Evolutionary conservation across 2,329 filamentous ascomycete species (phyloP), one percentile per base, ranked within the genome.

Genomic region (Pseudogymnoascus sp.): DNA sequence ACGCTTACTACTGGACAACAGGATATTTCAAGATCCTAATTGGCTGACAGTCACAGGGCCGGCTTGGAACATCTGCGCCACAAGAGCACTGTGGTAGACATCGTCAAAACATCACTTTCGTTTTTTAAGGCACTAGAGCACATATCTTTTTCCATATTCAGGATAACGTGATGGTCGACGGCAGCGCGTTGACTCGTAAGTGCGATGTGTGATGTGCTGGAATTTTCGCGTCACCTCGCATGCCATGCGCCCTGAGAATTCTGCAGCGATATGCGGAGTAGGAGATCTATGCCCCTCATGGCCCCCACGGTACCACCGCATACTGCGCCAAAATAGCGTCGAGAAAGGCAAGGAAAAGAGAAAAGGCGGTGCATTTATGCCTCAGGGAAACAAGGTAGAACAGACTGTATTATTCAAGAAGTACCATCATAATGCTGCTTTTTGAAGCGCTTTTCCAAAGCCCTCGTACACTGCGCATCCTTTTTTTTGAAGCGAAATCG

Each of bases 241-340:
- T 53, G 47, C 47, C 28, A 53, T 53, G 47, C 47, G 47, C 47
- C 47, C n/a, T 53, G 47, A 53, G 47, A 53, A 53, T 53, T 53
- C 47, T 53, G 47, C 47, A 53, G 28, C 47, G 47, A 53, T 6
- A 53, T 53, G 47, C 47, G 47, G 47, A 53, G 47, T 15, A 20
- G 47, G 47, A 53, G 47, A 53, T 53, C 28, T 53, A 4, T 53
- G 47, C 7, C 47, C 47, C 25, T 28, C 28, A 53, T 53, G 47
- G 2, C 6, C 47, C 28, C 47, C 47, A 53, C 47, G 47, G 47
- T 53, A 53, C 47, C 28, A 53, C 47, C 15, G 28, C 47, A 53
- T 53, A 18, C 47, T 53, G 28, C 28, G 18, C 14, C 47, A 53
- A 33, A 20, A 53, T 53, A 53, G 28, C 28, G 28, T 20, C 47